These are phyloP conservation scores for Hortaea sp. DNA, from an alignment of 2,329 filamentous ascomycete genomes.

Conservation along the genomic window DNA sequence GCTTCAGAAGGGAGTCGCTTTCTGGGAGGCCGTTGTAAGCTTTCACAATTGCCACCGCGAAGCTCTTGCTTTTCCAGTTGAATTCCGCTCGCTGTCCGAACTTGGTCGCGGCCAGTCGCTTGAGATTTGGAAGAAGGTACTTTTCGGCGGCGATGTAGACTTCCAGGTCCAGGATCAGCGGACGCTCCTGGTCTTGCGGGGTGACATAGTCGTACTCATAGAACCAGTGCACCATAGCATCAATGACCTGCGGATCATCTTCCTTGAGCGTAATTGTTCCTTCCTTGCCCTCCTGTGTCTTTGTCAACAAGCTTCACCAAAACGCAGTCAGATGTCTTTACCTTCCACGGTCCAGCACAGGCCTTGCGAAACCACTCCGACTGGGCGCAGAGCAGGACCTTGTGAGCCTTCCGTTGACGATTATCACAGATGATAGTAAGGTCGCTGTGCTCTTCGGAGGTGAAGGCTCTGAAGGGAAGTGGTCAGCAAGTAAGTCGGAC, in stretches of 20 bases:
- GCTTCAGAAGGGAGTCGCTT: neutral
- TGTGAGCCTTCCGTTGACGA: neutral
- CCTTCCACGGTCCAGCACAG: neutral
- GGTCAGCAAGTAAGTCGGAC: too few relatives aligned
- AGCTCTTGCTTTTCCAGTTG: neutral
- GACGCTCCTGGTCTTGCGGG: slow-evolving; percentile 11
- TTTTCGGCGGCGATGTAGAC: slow-evolving; percentile 26
- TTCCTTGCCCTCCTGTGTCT: neutral
- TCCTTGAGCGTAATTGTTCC: neutral
- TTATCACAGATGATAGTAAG: neutral
- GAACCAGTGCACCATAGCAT: slow-evolving; percentile 9
- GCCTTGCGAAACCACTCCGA: neutral
- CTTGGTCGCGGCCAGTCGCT: slow-evolving; percentile 20
- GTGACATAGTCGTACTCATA: slow-evolving; percentile 9
- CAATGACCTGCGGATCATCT: slow-evolving; percentile 4
- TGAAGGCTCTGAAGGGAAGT: too few relatives aligned
- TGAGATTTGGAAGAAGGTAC: slow-evolving; percentile 22
- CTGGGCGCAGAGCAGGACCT: neutral
- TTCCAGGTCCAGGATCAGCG: slow-evolving; percentile 9
- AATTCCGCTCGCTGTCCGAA: slow-evolving; percentile 11
- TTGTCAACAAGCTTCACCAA: neutral
- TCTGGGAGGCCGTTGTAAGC: neutral
- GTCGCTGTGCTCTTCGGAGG: too few relatives aligned
- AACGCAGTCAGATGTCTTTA: too few relatives aligned
- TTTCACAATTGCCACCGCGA: slow-evolving; percentile 2